phyloP scores from a whole-genome alignment of 345 rosid species.

The Rhodomyrtus tomentosa region DNA sequence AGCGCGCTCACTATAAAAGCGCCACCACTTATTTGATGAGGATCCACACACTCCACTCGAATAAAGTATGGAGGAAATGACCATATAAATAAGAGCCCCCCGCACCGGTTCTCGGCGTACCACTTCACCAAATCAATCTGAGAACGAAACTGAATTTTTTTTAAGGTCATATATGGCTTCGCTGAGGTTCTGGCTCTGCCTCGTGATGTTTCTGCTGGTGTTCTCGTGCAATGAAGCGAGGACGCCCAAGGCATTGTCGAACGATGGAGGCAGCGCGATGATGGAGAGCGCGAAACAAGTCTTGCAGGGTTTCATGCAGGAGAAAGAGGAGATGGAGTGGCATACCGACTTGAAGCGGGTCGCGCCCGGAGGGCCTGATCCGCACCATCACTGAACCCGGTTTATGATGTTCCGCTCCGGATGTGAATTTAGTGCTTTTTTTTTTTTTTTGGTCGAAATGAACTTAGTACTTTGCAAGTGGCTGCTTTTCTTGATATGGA shows the following conservation, averaged over 20 bases:
- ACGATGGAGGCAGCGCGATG: neutral
- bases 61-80: neutral
- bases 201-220: neutral
- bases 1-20: neutral
- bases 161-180: neutral
- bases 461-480: neutral
- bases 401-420: neutral
- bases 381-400: slow-evolving; percentile 2
- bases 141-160: neutral
- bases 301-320: neutral
- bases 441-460: no score
- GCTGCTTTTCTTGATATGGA: neutral
- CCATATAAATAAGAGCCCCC: neutral
- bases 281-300: neutral
- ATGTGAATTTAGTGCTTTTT: neutral
- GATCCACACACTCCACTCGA: neutral
- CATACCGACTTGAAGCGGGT: neutral
- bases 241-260: neutral
- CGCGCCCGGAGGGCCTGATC: slow-evolving; percentile 12
- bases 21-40: neutral
- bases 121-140: neutral
- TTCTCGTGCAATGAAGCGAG: neutral
- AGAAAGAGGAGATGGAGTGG: slow-evolving; percentile 1
- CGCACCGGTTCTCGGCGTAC: neutral
- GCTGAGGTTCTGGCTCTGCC: neutral